These are phyloP conservation scores for Cordia subcordata DNA, from an alignment of 257 asterid genomes.

Conservation along the genomic window DNA sequence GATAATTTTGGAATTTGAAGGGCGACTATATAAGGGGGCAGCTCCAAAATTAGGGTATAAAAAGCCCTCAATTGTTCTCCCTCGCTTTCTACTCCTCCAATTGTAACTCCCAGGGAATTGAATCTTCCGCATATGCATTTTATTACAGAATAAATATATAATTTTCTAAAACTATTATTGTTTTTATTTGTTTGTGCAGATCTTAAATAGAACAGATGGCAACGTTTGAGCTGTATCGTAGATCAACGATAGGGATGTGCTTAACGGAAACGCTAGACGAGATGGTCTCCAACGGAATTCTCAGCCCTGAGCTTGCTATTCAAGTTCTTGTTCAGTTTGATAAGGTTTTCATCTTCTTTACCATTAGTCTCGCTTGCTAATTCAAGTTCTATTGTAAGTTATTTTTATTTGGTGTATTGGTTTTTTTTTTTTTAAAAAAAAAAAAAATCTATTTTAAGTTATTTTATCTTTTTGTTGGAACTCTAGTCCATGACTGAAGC, in stretches of 20 bases:
- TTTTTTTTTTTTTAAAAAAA: too few species aligned
- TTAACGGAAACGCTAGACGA: slow-evolving; percentile 85
- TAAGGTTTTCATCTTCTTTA: slow-evolving; percentile 45
- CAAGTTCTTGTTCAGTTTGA: slow-evolving; percentile 96
- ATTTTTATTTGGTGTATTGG: too few species aligned
- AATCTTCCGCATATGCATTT: not conserved
- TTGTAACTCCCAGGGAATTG: not conserved
- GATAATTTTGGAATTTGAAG: too few species aligned
- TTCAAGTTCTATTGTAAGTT: too few species aligned
- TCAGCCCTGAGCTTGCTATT: slow-evolving; percentile 82
- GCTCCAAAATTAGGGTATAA: slow-evolving; percentile 73
- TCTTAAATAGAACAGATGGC: slow-evolving; percentile 59
- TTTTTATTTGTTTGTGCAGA: slow-evolving; percentile 4
- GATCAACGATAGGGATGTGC: slow-evolving; percentile 93
- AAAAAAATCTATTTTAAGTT: too few species aligned
- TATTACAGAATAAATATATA: too few species aligned
- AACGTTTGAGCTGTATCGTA: slow-evolving; percentile 83
- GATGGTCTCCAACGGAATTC: slow-evolving; percentile 66
- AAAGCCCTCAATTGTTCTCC: slow-evolving; percentile 66
- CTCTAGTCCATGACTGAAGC: slow-evolving; percentile 76
- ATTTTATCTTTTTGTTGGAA: not conserved
- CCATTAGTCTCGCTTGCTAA: too few species aligned
- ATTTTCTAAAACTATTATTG: too few species aligned
- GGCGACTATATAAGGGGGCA: not conserved
- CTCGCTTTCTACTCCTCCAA: slow-evolving; percentile 13